phyloP scores from a whole-genome alignment of 176 grass and related monocot species.

The Musa itinerans region DNA sequence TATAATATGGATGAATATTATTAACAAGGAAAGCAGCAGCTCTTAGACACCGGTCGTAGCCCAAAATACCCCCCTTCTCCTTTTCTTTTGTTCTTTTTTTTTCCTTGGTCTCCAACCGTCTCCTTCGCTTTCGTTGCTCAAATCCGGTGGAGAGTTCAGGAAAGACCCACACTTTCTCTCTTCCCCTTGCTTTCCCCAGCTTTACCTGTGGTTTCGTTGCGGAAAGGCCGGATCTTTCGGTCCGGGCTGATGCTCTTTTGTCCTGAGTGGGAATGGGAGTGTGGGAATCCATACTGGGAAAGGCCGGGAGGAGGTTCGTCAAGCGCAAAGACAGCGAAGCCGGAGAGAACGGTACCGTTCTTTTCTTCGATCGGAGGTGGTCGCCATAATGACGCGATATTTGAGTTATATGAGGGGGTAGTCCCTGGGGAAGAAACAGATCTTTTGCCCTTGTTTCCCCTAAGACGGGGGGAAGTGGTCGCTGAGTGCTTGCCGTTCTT shows the following conservation, averaged over 20 bases:
- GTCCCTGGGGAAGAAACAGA: too few relatives aligned
- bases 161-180: neutral
- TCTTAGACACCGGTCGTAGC: too few relatives aligned
- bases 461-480: too few relatives aligned
- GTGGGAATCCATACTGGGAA: constrained; percentile 57
- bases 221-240: neutral
- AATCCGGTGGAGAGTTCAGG: neutral
- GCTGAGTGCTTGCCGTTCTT: too few relatives aligned
- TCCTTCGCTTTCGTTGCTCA: neutral
- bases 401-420: neutral
- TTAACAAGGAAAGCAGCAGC: too few relatives aligned
- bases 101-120: neutral
- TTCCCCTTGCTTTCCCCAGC: neutral
- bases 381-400: neutral
- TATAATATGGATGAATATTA: too few relatives aligned
- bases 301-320: constrained; percentile 47
- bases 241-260: constrained; percentile 34
- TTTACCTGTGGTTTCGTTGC: neutral
- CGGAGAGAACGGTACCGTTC: constrained; percentile 45
- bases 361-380: too few relatives aligned
- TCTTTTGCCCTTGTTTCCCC: too few relatives aligned
- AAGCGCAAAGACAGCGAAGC: constrained; percentile 83
- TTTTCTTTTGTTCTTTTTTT: neutral
- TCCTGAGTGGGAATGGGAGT: constrained; percentile 49
- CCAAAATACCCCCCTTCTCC: too few relatives aligned